Percentiles rank a stretch among this genome's conserved stretches.
phyloP scores from a whole-genome alignment of 192 early-diverging fungal genomes.

The Neocallimastix lanati region DNA sequence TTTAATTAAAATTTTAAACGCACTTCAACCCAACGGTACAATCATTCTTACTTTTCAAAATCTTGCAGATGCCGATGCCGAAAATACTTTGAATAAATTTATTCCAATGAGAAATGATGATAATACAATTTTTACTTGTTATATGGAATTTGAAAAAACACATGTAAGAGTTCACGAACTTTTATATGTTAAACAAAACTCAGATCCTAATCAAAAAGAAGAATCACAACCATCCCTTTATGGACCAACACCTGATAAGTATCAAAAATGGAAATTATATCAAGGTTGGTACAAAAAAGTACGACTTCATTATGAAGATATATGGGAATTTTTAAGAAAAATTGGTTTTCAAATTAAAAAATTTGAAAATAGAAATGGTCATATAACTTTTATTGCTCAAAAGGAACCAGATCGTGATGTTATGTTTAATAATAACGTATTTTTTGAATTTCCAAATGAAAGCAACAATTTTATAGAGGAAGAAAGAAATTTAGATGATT shows the following conservation, averaged over 20 bases:
- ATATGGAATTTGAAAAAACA: slow-evolving; percentile 10
- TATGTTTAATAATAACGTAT: background rate
- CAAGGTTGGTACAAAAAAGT: background rate
- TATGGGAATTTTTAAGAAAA: background rate
- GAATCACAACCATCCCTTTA: background rate
- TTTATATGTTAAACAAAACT: slow-evolving; percentile 5
- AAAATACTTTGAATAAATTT: slow-evolving; percentile 8
- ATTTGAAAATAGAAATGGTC: background rate
- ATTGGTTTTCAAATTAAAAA: background rate
- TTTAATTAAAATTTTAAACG: slow-evolving; percentile 2
- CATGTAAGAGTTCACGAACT: slow-evolving; percentile 6
- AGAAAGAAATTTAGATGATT: background rate
- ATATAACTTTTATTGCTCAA: background rate
- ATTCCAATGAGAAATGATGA: slow-evolving; percentile 14
- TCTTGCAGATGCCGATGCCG: slow-evolving; percentile 2
- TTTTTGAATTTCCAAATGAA: background rate
- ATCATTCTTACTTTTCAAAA: slow-evolving; percentile 10
- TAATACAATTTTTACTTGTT: slow-evolving; percentile 15
- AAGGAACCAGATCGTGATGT: background rate
- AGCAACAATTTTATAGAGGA: background rate
- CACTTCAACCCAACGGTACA: slow-evolving; percentile 5
- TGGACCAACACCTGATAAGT: background rate
- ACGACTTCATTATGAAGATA: background rate
- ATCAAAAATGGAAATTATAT: background rate
- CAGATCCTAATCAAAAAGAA: slow-evolving; percentile 13